A percentile compares a stretch with the other conserved stretches of the same genome.
These are phyloP conservation scores for Purshia tridentata DNA, from an alignment of 306 rosid species.

Conservation along the genomic window DNA sequence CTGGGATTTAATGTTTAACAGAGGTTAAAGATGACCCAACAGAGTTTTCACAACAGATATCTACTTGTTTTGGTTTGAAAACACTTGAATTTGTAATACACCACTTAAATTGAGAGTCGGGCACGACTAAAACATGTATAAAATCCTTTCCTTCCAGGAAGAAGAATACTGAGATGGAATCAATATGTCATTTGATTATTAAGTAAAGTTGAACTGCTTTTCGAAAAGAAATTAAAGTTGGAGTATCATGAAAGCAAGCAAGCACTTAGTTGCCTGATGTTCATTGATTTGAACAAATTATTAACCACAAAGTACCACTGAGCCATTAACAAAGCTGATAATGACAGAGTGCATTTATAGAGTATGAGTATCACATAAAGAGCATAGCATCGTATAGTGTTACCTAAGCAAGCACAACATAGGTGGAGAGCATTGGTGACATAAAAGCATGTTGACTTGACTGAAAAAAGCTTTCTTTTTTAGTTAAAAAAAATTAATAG, in stretches of 20 bases:
- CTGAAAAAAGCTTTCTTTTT: not conserved
- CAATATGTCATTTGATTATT: not conserved
- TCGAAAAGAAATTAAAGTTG: not conserved
- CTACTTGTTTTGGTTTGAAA: no score
- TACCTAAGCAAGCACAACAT: not conserved
- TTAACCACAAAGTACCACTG: not conserved
- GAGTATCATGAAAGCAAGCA: constrained; percentile 4
- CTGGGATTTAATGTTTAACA: not conserved
- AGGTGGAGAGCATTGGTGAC: not conserved
- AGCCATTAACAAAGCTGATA: not conserved
- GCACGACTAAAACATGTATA: no score
- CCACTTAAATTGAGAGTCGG: no score
- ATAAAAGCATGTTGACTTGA: constrained; percentile 8
- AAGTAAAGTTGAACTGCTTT: constrained; percentile 6
- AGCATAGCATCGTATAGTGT: not conserved
- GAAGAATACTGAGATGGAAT: not conserved
- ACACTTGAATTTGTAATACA: no score
- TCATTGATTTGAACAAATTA: not conserved
- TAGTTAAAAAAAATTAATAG: not conserved
- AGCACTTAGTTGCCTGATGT: constrained; percentile 6
- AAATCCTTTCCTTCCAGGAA: not conserved
- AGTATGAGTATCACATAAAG: not conserved
- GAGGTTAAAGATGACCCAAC: not conserved
- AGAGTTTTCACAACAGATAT: no score
- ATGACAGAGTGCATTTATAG: not conserved